Conservation (phyloP, 305 asterid species). For the Fraxinus baroniana region DNA sequence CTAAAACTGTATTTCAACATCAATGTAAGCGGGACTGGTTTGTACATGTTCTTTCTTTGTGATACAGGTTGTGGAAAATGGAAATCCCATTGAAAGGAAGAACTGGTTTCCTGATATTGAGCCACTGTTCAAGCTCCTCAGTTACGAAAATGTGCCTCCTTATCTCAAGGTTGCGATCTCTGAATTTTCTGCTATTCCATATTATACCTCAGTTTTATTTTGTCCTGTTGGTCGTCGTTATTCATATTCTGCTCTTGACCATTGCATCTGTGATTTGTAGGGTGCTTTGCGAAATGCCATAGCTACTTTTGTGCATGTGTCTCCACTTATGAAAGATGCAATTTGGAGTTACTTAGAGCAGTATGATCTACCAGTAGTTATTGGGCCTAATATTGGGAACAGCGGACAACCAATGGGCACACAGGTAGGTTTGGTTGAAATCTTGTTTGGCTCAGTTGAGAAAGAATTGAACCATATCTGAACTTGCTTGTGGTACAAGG, state of each 20-base stretch:
- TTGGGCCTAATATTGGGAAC: slow-evolving; percentile 62
- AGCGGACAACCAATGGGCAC: slow-evolving; percentile 56
- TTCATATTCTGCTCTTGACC: slow-evolving; percentile 25
- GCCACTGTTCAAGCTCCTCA: slow-evolving; percentile 92
- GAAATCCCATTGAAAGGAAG: slow-evolving; percentile 73
- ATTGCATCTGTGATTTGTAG: slow-evolving; percentile 37
- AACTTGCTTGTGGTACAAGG: background rate
- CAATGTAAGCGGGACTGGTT: slow-evolving; percentile 9
- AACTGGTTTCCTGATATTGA: slow-evolving; percentile 95
- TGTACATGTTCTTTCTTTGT: slow-evolving; percentile 7
- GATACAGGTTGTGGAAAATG: slow-evolving; percentile 80
- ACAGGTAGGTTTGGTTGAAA: slow-evolving; percentile 48
- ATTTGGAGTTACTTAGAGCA: slow-evolving; percentile 94
- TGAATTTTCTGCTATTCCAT: slow-evolving; percentile 21
- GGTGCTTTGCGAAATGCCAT: slow-evolving; percentile 89
- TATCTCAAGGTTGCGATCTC: slow-evolving; percentile 72
- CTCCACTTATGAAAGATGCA: slow-evolving; percentile 78
- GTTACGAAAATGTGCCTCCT: slow-evolving; percentile 97
- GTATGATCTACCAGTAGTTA: slow-evolving; percentile 94
- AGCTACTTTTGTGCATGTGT: slow-evolving; percentile 71
- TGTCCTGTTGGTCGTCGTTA: slow-evolving; percentile 16
- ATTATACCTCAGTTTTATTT: slow-evolving; percentile 13
- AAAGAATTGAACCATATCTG: background rate
- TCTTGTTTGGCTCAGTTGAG: background rate
- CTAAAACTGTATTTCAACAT: slow-evolving; percentile 6